Evolutionary conservation across 2,329 filamentous ascomycete species (phyloP), one percentile per base, ranked within the genome.

Genomic region (Aspergillus transmontanensis): DNA sequence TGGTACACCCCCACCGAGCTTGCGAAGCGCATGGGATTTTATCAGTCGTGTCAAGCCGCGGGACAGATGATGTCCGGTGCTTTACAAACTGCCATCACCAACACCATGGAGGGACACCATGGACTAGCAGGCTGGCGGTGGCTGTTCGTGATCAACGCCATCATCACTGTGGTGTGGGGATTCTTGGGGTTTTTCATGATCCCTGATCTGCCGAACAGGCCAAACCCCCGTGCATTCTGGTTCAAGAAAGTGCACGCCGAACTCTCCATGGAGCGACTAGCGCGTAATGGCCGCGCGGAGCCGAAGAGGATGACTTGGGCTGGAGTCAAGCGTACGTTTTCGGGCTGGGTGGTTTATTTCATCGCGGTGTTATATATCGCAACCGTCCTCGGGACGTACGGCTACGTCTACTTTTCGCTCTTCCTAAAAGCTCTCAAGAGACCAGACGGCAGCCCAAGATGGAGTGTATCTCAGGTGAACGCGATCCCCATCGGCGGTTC

Each of bases 111-210:
- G 21, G 74, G 74, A 11, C 64, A 60, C 7, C 61, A 36, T 6
- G 75, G 76, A 0, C 64, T 78, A 0, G 73, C 74, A 6, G 76
- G 76, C 0, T 78, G 76, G 76, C 67, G 76, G 7, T 75, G 76
- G 76, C 66, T 77, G 1, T 78, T 79, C 58, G 72, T 80, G 14
- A 73, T 79, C 61, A 78, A 78, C 43, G 73, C 73, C 0, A 73
- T 79, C 46, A 77, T 77, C 57, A 76, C 75, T 0, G 73, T 79
- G 1, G 64, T 77, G 0, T 78, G 76, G 72, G 77, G 75, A 64
- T 68, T 72, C 10, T 66, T 66, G 0, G 71, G 76, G 0, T 75
- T 77, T 53, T 71, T 77, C 63, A 77, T 78, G 72, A 69, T 79
- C 14, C 77, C 77, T 2, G 78, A 80, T 59, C 71, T 76, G 4